Conservation (phyloP, 345 rosid species). For the Acer campestre region DNA sequence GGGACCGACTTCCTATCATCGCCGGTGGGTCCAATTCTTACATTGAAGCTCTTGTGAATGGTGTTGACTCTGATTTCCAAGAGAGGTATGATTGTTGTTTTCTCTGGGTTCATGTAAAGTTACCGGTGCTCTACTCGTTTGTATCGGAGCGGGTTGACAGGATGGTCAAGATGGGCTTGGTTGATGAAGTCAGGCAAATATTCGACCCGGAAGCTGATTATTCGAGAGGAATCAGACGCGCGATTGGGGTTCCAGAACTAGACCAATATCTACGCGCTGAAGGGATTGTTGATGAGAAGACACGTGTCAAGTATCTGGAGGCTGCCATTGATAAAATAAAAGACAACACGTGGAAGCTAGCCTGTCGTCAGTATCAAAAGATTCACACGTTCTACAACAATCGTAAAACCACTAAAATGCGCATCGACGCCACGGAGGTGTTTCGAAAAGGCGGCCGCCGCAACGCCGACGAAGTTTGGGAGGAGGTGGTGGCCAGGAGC, state of each 20-base stretch:
- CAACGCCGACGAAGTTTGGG: slow-evolving; percentile 72
- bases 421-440: slow-evolving; percentile 75
- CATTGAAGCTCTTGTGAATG: slow-evolving; percentile 64
- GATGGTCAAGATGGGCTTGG: slow-evolving; percentile 69
- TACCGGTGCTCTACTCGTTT: slow-evolving; percentile 56
- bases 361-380: slow-evolving; percentile 61
- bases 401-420: slow-evolving; percentile 75
- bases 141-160: slow-evolving; percentile 76
- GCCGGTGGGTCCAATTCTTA: slow-evolving; percentile 95
- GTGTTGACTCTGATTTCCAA: slow-evolving; percentile 52
- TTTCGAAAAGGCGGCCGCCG: slow-evolving; percentile 48
- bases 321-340: slow-evolving; percentile 59
- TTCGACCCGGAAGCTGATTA: slow-evolving; percentile 60
- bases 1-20: slow-evolving; percentile 63
- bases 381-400: slow-evolving; percentile 48
- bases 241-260: slow-evolving; percentile 79
- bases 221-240: slow-evolving; percentile 63
- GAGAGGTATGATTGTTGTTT: slow-evolving; percentile 69
- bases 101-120: slow-evolving; percentile 79
- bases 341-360: slow-evolving; percentile 54
- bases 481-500: slow-evolving; percentile 55
- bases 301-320: slow-evolving; percentile 41
- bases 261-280: slow-evolving; percentile 58
- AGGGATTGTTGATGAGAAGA: slow-evolving; percentile 21
- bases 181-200: slow-evolving; percentile 60